Conservation (phyloP, 805 yeast genomes). For the baker's yeast (Saccharomyces cerevisiae) region DNA sequence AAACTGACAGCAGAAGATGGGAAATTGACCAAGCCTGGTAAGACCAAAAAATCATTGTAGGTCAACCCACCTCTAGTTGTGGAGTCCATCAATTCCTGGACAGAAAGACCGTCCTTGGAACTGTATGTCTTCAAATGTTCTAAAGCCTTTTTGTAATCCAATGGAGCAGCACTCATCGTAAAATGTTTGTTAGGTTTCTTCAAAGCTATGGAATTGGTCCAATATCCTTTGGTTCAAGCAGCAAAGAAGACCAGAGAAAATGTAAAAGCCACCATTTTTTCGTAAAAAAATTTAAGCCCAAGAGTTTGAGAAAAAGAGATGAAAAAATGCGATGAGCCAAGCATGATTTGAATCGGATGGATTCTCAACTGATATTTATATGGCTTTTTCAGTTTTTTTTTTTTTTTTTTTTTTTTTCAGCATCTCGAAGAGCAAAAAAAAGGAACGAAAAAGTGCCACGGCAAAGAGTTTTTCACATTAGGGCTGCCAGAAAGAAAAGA, state of each 20-base stretch:
- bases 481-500: not conserved
- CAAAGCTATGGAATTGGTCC: slow-evolving; percentile 1
- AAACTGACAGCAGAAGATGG: slow-evolving; percentile 70
- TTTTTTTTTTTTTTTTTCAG: not conserved
- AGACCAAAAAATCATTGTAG: slow-evolving; percentile 88
- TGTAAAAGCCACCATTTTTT: slow-evolving; percentile 6
- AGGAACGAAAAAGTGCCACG: not conserved
- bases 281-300: slow-evolving; percentile 5
- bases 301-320: not conserved
- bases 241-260: slow-evolving; percentile 1
- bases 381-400: not conserved
- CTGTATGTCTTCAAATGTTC: slow-evolving; percentile 57
- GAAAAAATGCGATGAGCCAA: not conserved
- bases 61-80: slow-evolving; percentile 89
- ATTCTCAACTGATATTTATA: slow-evolving; percentile 1
- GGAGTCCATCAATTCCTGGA: slow-evolving; percentile 82
- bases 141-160: slow-evolving; percentile 54
- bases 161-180: slow-evolving; percentile 15
- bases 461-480: not conserved
- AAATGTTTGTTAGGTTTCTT: not conserved
- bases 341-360: not conserved
- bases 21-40: slow-evolving; percentile 91
- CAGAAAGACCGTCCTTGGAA: slow-evolving; percentile 77
- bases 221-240: not conserved
- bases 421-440: not conserved